Evolutionary conservation across 495 filamentous ascomycete species (phyloP).

Genomic region (Massariosphaeria phaeospora): DNA sequence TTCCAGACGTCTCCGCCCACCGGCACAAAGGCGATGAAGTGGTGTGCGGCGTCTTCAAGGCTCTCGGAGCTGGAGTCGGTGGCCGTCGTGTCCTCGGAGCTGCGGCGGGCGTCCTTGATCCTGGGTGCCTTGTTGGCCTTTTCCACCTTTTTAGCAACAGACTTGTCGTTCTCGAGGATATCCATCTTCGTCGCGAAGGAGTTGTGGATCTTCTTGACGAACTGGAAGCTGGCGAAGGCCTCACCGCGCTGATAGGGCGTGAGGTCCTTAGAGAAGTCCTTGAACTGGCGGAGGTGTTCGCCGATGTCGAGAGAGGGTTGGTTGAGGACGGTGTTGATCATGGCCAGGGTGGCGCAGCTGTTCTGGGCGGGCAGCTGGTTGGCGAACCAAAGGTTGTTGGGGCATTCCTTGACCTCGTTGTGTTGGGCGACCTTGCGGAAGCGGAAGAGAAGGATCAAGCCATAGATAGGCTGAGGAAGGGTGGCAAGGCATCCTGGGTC

Average conservation of each 20-base stretch:
- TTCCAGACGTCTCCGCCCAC: constrained; percentile 73
- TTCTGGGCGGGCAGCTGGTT: constrained; percentile 79
- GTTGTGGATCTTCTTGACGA: constrained; percentile 78
- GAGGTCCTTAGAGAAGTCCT: constrained; percentile 60
- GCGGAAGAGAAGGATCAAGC: constrained; percentile 77
- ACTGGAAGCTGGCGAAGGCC: constrained; percentile 65
- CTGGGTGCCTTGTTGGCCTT: constrained; percentile 29
- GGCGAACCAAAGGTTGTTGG: constrained; percentile 81
- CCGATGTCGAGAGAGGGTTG: constrained; percentile 56
- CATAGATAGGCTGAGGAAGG: constrained; percentile 71
- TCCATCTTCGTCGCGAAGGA: constrained; percentile 77
- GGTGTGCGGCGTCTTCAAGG: constrained; percentile 56
- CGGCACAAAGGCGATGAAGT: constrained; percentile 89
- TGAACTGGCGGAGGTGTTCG: constrained; percentile 61
- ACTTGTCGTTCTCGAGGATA: constrained; percentile 71
- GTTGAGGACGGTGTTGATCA: constrained; percentile 91
- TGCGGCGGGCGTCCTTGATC: constrained; percentile 11
- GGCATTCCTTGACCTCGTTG: constrained; percentile 55
- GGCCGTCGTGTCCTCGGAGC: constrained; percentile 17
- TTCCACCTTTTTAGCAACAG: constrained; percentile 34
- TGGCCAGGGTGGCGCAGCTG: constrained; percentile 80
- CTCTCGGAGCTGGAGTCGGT: constrained; percentile 5
- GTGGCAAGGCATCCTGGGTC: constrained; percentile 62
- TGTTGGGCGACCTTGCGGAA: constrained; percentile 58
- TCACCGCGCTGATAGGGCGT: constrained; percentile 70